phyloP scores from a whole-genome alignment of 805 yeast species.

The Saccharomyces eubayanus region DNA sequence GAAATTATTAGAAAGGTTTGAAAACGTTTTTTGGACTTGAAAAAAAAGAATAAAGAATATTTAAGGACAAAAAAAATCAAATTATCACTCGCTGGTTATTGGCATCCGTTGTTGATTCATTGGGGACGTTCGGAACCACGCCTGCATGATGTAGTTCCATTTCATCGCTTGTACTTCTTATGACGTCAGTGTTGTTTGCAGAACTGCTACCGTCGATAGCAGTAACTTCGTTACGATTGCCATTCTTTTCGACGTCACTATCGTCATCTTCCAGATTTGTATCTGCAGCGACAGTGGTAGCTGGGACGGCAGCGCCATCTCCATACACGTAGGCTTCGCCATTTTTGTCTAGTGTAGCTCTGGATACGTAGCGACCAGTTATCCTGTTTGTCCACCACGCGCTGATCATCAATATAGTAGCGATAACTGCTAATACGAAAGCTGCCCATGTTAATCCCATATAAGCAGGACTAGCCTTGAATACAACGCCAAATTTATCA shows the following conservation, averaged over 20 bases:
- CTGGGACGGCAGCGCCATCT: background rate
- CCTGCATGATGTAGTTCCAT: background rate
- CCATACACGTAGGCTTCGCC: background rate
- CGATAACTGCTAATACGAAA: conserved; percentile 20
- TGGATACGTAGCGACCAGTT: background rate
- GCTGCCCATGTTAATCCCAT: conserved; percentile 28
- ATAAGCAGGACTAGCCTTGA: conserved; percentile 19
- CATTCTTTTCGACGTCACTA: background rate
- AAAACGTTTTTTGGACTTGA: background rate
- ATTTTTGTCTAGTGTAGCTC: background rate
- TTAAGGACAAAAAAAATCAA: background rate
- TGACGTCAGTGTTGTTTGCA: background rate
- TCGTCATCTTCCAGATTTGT: background rate
- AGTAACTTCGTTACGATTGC: background rate
- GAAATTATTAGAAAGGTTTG: background rate
- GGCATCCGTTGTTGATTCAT: background rate
- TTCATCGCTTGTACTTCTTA: background rate
- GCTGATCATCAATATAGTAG: background rate
- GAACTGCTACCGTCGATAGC: background rate
- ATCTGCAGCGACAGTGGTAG: background rate
- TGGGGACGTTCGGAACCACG: background rate
- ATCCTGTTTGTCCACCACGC: background rate
- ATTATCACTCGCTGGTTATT: background rate
- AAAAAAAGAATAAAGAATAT: background rate
- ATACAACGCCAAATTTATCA: conserved; percentile 25